Evolutionary conservation across 495 filamentous ascomycete species (phyloP), one percentile per base, ranked within the genome.

Genomic region (Penicillium arizonense): DNA sequence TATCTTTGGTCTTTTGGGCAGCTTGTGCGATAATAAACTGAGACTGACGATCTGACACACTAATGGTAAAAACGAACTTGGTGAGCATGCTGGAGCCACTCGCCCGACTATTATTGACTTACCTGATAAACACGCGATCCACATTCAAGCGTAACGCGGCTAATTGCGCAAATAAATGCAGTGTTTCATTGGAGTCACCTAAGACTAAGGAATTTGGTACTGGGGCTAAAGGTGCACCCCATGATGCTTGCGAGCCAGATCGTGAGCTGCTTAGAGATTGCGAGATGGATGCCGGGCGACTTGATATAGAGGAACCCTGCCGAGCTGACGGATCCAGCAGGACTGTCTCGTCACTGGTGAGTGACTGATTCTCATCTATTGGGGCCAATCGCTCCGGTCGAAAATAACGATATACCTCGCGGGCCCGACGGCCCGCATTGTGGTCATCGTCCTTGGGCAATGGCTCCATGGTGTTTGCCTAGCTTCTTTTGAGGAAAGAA

Each of bases 21-120:
- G 74, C 67, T 56, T 85, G 80, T 3, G 82, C 82, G 28, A 84
- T 63, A 34, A 83, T 79, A 42, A 79, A 83, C 59, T 84, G 80
- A 16, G 76, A 70, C 3, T 79, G 71, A 18, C 76, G 72, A 53
- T 84, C 84, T 44, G 86, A 80, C 16, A 90, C 74, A 33, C 81
- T 72, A 20, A 3, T 39, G 1, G 5, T 10, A 7, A 0, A 0
- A 9, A 21, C 23, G 33, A 33, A 11, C 12, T 47, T 9, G 1
- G 16, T 38, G 11, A 59, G 47, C 18, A 32, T 20, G 12, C 26
- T 33, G 14, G 13, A 12, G 20, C n/a, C 13, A 7, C 34, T 36
- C 33, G 21, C 72, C 13, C 48, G 68, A 21, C 10, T 37, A 14
- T 32, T 32, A 2, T 0, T 4, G 16, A 50, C 57, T 30, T 61